Percentiles rank a stretch among this genome's conserved stretches.
phyloP scores from a whole-genome alignment of 345 rosid species.

The Brassica nigra region DNA sequence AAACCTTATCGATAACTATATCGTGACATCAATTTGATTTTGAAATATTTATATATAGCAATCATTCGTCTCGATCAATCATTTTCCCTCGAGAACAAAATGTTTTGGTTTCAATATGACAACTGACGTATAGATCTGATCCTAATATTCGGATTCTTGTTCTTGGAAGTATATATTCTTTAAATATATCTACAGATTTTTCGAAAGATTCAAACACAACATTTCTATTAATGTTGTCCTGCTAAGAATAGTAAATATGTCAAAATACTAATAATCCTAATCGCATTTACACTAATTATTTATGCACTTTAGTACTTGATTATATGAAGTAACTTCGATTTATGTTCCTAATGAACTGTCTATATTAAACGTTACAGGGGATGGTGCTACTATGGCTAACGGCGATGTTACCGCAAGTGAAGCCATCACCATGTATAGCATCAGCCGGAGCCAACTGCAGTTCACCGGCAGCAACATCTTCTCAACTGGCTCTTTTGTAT shows the following conservation, averaged over 20 bases:
- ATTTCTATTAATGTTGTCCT: neutral
- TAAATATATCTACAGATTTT: constrained; percentile 8
- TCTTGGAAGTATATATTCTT: constrained; percentile 23
- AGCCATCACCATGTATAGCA: constrained; percentile 53
- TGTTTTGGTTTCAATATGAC: constrained; percentile 33
- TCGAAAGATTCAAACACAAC: neutral
- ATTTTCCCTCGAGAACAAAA: constrained; percentile 18
- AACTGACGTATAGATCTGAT: constrained; percentile 18
- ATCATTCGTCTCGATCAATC: constrained; percentile 29
- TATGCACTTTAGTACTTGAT: neutral
- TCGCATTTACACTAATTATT: neutral
- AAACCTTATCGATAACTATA: constrained; percentile 15
- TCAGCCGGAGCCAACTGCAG: constrained; percentile 40
- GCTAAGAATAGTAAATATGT: neutral
- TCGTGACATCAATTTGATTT: constrained; percentile 26
- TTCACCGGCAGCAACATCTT: constrained; percentile 45
- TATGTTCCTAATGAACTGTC: neutral
- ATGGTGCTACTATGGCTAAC: constrained; percentile 75
- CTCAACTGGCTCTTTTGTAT: constrained; percentile 51
- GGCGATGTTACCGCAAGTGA: constrained; percentile 57
- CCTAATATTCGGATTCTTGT: constrained; percentile 22
- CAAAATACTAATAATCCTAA: neutral
- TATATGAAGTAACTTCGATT: neutral
- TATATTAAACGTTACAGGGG: constrained; percentile 50
- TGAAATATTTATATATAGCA: constrained; percentile 2